These are phyloP conservation scores for Erythrobasidium yunnanense DNA, from an alignment of 768 basidiomycete genomes.

Conservation along the genomic window DNA sequence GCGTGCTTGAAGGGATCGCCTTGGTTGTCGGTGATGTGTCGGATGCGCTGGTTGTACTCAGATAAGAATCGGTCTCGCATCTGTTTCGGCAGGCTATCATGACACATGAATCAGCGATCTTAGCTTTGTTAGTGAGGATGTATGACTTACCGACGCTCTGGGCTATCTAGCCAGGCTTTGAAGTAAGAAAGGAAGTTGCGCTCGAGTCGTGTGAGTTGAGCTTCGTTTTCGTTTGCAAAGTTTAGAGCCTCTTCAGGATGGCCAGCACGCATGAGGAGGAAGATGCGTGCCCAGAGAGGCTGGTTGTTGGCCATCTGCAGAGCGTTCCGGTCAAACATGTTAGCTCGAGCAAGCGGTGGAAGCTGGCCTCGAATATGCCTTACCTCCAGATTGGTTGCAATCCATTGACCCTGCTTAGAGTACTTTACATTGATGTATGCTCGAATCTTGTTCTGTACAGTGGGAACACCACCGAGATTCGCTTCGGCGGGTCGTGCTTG, in stretches of 20 bases:
- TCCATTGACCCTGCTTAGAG: constrained; percentile 71
- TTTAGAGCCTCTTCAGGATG: constrained; percentile 67
- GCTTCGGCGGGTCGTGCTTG: constrained; percentile 74
- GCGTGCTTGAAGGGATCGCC: constrained; percentile 94
- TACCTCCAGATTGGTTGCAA: constrained; percentile 69
- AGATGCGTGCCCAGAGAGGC: constrained; percentile 88
- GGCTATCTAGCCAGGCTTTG: constrained; percentile 68
- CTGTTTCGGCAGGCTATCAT: constrained; percentile 41
- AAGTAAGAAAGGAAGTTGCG: constrained; percentile 71
- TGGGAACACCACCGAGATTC: constrained; percentile 78
- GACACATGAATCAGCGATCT: too few species aligned
- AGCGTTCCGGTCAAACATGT: neutral
- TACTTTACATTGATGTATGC: constrained; percentile 73
- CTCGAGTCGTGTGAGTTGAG: constrained; percentile 58
- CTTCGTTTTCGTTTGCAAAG: constrained; percentile 60
- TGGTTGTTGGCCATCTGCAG: constrained; percentile 69
- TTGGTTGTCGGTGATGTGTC: constrained; percentile 59
- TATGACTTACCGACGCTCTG: constrained; percentile 60
- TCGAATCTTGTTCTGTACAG: constrained; percentile 73
- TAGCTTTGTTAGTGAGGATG: too few species aligned
- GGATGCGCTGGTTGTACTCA: constrained; percentile 58
- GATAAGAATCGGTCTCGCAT: constrained; percentile 55
- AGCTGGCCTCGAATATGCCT: neutral
- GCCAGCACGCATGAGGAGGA: constrained; percentile 79
- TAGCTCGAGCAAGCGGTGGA: neutral